Conservation (phyloP, 768 basidiomycete genomes). For the Lepiota venenata region DNA sequence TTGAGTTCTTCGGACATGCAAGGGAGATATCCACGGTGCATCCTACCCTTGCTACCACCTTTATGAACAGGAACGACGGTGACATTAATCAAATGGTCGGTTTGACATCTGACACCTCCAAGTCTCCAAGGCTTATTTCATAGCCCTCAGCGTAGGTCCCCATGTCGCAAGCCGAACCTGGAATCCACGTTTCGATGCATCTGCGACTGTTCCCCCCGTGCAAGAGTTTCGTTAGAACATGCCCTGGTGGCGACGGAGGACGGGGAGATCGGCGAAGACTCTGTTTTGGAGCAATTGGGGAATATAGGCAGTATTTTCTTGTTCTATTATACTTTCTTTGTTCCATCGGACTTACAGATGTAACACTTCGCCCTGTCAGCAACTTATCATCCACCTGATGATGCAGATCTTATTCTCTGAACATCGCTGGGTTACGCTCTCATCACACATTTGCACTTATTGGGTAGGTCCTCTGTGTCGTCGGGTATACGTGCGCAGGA, state of each 20-base stretch:
- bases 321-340: not conserved
- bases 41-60: conserved; percentile 52
- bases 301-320: conserved; percentile 48
- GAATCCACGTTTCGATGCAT: conserved; percentile 67
- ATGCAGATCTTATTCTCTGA: conserved; percentile 11
- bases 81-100: not conserved
- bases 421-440: conserved; percentile 3
- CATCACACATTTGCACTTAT: not conserved
- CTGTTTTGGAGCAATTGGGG: conserved; percentile 38
- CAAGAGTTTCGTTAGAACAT: conserved; percentile 32
- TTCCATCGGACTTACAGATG: conserved; percentile 1
- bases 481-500: too few relatives aligned
- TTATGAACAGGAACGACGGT: not conserved
- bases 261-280: conserved; percentile 33
- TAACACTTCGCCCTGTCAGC: conserved; percentile 56
- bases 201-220: conserved; percentile 44
- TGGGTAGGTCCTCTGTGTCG: too few relatives aligned
- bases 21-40: conserved; percentile 47
- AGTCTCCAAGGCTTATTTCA: conserved; percentile 58
- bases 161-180: conserved; percentile 52
- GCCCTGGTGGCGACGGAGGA: conserved; percentile 29
- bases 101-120: conserved; percentile 17
- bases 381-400: conserved; percentile 50
- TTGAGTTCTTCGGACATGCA: conserved; percentile 51
- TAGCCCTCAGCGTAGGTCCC: conserved; percentile 59